Conservation (phyloP, 345 rosid genomes). For the Lenwebbia sp. region DNA sequence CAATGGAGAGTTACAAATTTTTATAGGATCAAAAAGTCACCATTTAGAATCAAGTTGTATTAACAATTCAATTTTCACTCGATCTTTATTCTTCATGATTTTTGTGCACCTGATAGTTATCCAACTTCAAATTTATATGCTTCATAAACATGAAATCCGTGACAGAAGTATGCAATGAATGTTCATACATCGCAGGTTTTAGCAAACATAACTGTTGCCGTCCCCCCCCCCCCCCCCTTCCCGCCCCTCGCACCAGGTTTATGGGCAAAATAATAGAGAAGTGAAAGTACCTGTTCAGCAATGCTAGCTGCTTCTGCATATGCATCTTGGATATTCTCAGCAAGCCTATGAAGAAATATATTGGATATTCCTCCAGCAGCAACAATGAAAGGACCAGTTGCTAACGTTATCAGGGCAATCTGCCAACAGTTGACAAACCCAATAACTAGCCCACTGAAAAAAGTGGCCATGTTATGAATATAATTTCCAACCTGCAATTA, state of each 20-base stretch:
- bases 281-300: conserved; percentile 75
- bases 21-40: neutral
- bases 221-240: no score
- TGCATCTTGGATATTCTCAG: conserved; percentile 99
- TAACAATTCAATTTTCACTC: neutral
- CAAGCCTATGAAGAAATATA: conserved; percentile 95
- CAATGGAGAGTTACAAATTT: neutral
- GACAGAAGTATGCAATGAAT: neutral
- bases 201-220: neutral
- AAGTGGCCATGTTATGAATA: conserved; percentile 99
- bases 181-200: neutral
- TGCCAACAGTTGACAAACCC: conserved; percentile 97
- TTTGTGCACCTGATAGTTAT: neutral
- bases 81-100: neutral
- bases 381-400: conserved; percentile 97
- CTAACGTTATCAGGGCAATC: conserved; percentile 86
- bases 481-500: conserved; percentile 86
- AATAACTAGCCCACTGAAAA: conserved; percentile 81
- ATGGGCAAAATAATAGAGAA: neutral
- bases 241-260: neutral
- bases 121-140: neutral
- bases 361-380: conserved; percentile 99
- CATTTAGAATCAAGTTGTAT: neutral
- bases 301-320: conserved; percentile 98
- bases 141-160: neutral